Conservation (phyloP, 192 early-diverging fungal species). For the Gaertneriomyces sp. region DNA sequence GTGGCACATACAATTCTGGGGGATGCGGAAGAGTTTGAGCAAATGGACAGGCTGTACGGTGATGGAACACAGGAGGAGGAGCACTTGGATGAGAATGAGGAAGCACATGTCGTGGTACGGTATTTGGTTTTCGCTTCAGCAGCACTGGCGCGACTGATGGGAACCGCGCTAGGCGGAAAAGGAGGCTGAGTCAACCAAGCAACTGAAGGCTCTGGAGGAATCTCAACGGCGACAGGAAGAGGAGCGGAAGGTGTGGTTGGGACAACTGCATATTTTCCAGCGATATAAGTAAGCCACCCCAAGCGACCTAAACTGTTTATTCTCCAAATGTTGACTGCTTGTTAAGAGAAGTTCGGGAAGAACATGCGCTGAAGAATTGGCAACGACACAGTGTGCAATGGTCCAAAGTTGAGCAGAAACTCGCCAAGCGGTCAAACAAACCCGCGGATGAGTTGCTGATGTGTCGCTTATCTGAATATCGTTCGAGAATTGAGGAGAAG, state of each 20-base stretch:
- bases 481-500: slow-evolving; percentile 42
- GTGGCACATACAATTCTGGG: slow-evolving; percentile 40
- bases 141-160: no score
- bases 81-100: not conserved
- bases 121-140: no score
- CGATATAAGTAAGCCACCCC: slow-evolving; percentile 32
- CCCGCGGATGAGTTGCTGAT: slow-evolving; percentile 39
- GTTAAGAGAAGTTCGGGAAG: slow-evolving; percentile 39
- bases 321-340: not conserved
- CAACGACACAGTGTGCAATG: slow-evolving; percentile 41
- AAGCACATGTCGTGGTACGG: not conserved
- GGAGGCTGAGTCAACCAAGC: not conserved
- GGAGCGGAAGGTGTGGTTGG: slow-evolving; percentile 35
- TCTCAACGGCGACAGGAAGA: slow-evolving; percentile 20
- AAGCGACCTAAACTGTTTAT: not conserved
- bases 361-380: slow-evolving; percentile 44
- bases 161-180: no score
- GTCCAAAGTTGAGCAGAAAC: slow-evolving; percentile 23
- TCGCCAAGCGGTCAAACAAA: slow-evolving; percentile 19
- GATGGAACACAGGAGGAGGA: slow-evolving; percentile 1
- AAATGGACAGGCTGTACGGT: slow-evolving; percentile 27
- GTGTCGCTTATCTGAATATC: slow-evolving; percentile 42
- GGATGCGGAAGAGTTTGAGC: slow-evolving; percentile 34
- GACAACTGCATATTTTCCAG: slow-evolving; percentile 44
- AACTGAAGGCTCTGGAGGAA: slow-evolving; percentile 11